These are phyloP conservation scores for Plasmodium inui DNA, from an alignment of 169 alveolate species.

Conservation along the genomic window DNA sequence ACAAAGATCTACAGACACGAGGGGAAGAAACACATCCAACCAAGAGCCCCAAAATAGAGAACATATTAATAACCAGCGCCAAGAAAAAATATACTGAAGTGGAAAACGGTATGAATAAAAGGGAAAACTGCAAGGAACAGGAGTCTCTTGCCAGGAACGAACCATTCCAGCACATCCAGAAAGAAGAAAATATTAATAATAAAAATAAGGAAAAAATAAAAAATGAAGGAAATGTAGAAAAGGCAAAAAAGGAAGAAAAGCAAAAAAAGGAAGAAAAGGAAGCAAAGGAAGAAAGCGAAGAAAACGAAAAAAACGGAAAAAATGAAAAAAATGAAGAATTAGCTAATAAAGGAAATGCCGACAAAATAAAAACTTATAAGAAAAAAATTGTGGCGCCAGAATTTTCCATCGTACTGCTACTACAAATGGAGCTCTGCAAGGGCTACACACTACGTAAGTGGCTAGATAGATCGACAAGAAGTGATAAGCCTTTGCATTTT, in stretches of 20 bases:
- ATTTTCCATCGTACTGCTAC: conserved; percentile 84
- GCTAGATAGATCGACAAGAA: conserved; percentile 84
- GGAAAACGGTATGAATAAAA: neutral
- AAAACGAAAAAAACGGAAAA: conserved; percentile 30
- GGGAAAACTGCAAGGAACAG: neutral
- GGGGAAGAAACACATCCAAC: neutral
- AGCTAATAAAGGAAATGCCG: conserved; percentile 54
- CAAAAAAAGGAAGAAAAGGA: conserved; percentile 67
- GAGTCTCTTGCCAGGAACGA: neutral
- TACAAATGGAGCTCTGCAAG: conserved; percentile 91
- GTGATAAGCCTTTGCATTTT: conserved; percentile 79
- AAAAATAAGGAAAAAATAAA: conserved; percentile 74
- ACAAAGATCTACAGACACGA: neutral
- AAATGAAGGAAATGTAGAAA: neutral
- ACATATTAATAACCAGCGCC: neutral
- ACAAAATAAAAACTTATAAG: conserved; percentile 37
- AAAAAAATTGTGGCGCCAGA: conserved; percentile 76
- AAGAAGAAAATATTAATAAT: conserved; percentile 79
- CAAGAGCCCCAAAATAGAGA: neutral
- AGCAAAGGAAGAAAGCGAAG: neutral
- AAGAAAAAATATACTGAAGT: neutral
- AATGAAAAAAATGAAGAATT: conserved; percentile 57
- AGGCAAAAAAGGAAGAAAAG: conserved; percentile 26
- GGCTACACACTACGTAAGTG: conserved; percentile 91
- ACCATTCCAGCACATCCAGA: conserved; percentile 14